Evolutionary conservation across 305 asterid species (phyloP), one percentile per base, ranked within the genome.

Genomic region (Withania somnifera): DNA sequence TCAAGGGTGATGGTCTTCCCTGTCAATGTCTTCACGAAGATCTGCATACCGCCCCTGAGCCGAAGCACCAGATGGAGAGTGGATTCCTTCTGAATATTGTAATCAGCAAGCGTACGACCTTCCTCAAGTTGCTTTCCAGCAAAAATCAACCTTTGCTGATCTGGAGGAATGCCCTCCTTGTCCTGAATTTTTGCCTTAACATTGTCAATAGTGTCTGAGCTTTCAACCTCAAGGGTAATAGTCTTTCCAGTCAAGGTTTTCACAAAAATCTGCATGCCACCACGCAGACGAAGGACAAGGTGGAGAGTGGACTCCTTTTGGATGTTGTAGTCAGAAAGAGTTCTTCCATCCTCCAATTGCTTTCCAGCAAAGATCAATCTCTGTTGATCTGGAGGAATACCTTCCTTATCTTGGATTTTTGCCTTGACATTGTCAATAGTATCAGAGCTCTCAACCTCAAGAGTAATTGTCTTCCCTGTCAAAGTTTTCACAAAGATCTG

Each of bases 191-290:
- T 71, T 13, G 58, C 78, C 78, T 71, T 71, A 0, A 71, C 78
- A 71, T 71, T 71, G 57, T 71, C 78, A 14, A 71, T 71, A 3
- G 78, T 71, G 54, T 71, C 78, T 0, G 78, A 71, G 24, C 78
- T 71, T 10, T 71, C 78, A 45, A 71, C 78, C 56, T 71, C 78
- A 1, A 71, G 78, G 10, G 78, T 71, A 24, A 71, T 71, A 1
- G 78, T 71, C 19, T 71, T 71, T 10, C 78, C 78, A 0, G 78
- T 71, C 24, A 71, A 42, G 22, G 78, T 71, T 45, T 71, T 71
- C 57, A 71, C 78, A 71, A 71, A 71, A 24, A 71, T 71, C 11
- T 71, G 78, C 78, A 71, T 71, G 19, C 78, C 78, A 71, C 78
- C 78, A 26, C 78, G 32, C 38, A 71, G 38, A 4, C 78, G 53